Base-by-base conservation (phyloP, 352 stramenopile genomes). In the Thraustochytrium striatum region DNA sequence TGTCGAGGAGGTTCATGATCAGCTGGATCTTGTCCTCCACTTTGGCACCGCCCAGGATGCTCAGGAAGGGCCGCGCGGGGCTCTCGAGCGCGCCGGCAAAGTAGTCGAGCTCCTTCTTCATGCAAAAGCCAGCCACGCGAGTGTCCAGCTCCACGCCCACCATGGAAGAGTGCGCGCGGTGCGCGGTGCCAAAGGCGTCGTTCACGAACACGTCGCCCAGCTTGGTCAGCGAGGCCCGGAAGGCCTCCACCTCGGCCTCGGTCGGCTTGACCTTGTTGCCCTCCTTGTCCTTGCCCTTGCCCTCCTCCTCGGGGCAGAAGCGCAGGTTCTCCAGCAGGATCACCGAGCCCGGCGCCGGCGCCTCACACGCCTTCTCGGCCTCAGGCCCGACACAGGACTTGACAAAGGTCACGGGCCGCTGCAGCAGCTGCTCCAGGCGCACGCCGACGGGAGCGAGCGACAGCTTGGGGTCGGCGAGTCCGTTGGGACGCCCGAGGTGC, bases 51-150 rank as follows among this genome's bases (percentile, higher is more conserved):
- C 97, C 97, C 59, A 99, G 90, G 84, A 99, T 98, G 33, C 96
- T 97, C 72, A 95, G 89, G 80, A 99, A 96, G 43, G 97, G 97
- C 43, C 93, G 90, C 75, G 97, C 94, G 2, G 96, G 96, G 19
- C 93, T 85, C 61, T 98, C 92, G n/a, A 99, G 89, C n/a, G 96
- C 97, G 81, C 97, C 97, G 85, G 96, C 92, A 69, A 99, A 96
- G 88, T 99, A 99, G 85, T 98, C 91, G 3, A 99, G 88, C 87
- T 99, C 97, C 90, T 99, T 99, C 85, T 99, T 94, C 36, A 99
- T 86, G 39, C 99, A 84, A 84, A 98, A 98, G 62, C 97, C 96
- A 43, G 86, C 58, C 59, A 93, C 86, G 47, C 92, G 88, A 57
- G 92, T 90, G 9, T 92, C 84, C 16, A 93, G 89, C 33, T 87